Conservation (phyloP, 192 early-diverging fungal species). For the Chytriomyces sp. region DNA sequence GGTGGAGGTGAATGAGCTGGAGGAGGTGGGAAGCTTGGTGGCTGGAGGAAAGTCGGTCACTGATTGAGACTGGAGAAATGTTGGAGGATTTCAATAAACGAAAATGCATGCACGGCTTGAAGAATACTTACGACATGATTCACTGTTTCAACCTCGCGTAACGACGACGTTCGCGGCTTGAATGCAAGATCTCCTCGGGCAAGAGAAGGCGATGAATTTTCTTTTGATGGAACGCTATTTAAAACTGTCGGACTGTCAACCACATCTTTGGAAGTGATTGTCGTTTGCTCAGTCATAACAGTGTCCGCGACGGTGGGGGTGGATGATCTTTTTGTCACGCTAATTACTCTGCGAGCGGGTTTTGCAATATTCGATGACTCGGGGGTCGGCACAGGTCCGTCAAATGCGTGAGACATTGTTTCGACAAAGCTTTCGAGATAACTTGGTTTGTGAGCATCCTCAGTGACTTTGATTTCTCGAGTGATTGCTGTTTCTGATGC, state of each 20-base stretch:
- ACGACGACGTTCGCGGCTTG: too few species aligned
- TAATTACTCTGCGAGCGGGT: background rate
- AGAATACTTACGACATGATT: too few species aligned
- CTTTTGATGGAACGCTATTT: background rate
- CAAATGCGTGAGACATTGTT: background rate
- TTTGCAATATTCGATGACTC: background rate
- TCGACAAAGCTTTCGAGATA: background rate
- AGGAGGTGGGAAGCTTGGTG: too few species aligned
- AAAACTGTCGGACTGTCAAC: background rate
- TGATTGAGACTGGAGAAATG: too few species aligned
- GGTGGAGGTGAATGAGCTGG: too few species aligned
- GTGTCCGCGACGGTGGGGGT: background rate
- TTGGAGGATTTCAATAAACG: too few species aligned
- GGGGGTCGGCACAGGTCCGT: background rate
- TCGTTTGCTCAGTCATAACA: background rate
- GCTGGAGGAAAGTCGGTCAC: too few species aligned
- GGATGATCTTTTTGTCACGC: background rate
- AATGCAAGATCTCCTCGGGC: too few species aligned
- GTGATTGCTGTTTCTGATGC: background rate
- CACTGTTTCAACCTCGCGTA: too few species aligned
- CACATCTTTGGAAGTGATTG: background rate
- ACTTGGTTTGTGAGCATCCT: background rate
- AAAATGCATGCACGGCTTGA: too few species aligned
- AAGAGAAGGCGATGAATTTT: background rate
- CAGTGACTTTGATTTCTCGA: background rate